Percentiles rank a stretch among this genome's conserved stretches.
These are phyloP conservation scores for Bruguiera hainesii DNA, from an alignment of 441 rosid species.

Conservation along the genomic window DNA sequence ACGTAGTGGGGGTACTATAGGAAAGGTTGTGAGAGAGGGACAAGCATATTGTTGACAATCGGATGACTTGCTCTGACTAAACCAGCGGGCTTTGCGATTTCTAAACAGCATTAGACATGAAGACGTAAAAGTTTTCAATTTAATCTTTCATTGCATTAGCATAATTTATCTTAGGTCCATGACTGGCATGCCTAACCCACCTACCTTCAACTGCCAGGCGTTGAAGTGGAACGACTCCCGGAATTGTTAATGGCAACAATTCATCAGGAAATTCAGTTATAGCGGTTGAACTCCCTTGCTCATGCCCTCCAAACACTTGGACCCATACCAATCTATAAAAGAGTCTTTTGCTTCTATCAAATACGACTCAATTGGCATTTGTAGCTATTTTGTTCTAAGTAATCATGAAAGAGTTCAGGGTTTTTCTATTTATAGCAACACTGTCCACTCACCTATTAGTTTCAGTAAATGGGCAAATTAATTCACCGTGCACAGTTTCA, in stretches of 20 bases:
- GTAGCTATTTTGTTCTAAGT: not conserved
- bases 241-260: not conserved
- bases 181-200: constrained; percentile 22
- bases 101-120: constrained; percentile 4
- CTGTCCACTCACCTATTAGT: constrained; percentile 1
- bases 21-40: constrained; percentile 11
- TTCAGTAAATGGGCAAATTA: constrained; percentile 8
- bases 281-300: constrained; percentile 63
- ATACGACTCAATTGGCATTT: not conserved
- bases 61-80: constrained; percentile 33
- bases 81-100: constrained; percentile 13
- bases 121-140: not conserved
- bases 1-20: constrained; percentile 14
- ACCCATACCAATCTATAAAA: constrained; percentile 26
- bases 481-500: not conserved
- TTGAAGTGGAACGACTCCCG: not conserved
- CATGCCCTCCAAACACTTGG: constrained; percentile 16
- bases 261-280: constrained; percentile 29
- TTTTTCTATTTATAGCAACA: not conserved
- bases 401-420: not conserved
- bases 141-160: not conserved
- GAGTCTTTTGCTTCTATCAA: not conserved
- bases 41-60: constrained; percentile 25
- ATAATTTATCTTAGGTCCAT: constrained; percentile 2
- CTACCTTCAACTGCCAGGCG: constrained; percentile 18